Conservation (phyloP, 202 grass and related monocot species). For the Hordeum pubiflorum region DNA sequence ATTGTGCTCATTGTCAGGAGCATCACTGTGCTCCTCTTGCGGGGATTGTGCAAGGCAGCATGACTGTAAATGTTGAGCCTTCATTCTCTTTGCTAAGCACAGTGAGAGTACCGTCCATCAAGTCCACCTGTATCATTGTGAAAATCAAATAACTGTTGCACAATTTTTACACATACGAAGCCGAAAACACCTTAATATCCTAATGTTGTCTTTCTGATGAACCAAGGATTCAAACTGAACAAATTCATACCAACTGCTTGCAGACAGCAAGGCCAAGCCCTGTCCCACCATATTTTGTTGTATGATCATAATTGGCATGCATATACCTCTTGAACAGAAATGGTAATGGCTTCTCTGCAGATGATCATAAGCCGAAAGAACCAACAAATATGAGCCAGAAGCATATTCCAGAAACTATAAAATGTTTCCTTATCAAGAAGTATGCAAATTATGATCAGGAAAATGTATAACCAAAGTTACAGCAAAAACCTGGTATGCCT, state of each 20-base stretch:
- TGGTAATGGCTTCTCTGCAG: conserved; percentile 66
- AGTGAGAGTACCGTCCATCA: conserved; percentile 66
- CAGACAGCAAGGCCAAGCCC: conserved; percentile 91
- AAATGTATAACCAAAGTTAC: conserved; percentile 9
- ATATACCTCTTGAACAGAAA: conserved; percentile 68
- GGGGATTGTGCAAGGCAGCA: conserved; percentile 63
- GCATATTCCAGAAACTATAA: neutral
- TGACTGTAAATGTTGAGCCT: conserved; percentile 74
- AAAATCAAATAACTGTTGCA: conserved; percentile 7
- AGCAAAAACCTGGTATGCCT: conserved; percentile 77
- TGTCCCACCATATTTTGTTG: conserved; percentile 76
- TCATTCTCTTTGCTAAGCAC: conserved; percentile 58
- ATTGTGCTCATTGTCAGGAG: conserved; percentile 63
- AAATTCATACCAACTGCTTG: conserved; percentile 71
- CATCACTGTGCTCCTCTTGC: conserved; percentile 46
- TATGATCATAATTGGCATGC: conserved; percentile 63
- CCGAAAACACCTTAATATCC: neutral
- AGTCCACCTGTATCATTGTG: conserved; percentile 56
- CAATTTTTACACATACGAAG: neutral
- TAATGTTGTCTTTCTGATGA: neutral
- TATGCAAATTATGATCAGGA: neutral
- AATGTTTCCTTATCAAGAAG: neutral
- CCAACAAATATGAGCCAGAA: conserved; percentile 9
- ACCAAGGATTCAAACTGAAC: neutral
- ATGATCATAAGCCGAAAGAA: conserved; percentile 16